Conservation (phyloP, 2,329 filamentous ascomycete species). For the Aureobasidium namibiae region DNA sequence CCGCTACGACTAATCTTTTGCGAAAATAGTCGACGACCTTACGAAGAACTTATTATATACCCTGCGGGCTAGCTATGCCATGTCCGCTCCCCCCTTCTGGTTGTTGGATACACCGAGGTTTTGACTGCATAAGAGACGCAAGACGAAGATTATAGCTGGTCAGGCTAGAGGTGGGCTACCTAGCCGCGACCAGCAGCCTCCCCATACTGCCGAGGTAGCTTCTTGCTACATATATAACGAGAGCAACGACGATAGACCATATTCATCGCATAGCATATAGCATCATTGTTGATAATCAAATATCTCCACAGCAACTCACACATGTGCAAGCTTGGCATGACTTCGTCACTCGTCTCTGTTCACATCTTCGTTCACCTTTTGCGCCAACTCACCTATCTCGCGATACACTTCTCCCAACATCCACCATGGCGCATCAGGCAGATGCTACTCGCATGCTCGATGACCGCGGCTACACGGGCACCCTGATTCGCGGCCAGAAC, state of each 20-base stretch:
- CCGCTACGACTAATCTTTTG: constrained; percentile 25
- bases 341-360: neutral
- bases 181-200: too few relatives aligned
- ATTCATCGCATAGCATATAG: neutral
- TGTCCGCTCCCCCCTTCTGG: neutral
- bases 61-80: neutral
- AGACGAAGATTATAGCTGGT: too few relatives aligned
- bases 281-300: constrained; percentile 13
- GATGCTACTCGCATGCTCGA: constrained; percentile 74
- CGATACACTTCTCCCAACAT: neutral
- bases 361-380: neutral
- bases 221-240: neutral
- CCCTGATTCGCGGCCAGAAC: constrained; percentile 81
- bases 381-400: neutral
- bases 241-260: neutral
- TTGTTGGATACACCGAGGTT: too few relatives aligned
- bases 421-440: constrained; percentile 55
- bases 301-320: constrained; percentile 13
- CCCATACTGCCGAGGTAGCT: constrained; percentile 46
- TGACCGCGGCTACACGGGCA: constrained; percentile 71
- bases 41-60: neutral
- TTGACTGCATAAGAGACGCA: neutral
- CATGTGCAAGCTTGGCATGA: neutral
- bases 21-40: neutral
- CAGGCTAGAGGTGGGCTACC: too few relatives aligned